Conservation (phyloP, 2,329 filamentous ascomycete genomes). For the Neospermospora avenae region DNA sequence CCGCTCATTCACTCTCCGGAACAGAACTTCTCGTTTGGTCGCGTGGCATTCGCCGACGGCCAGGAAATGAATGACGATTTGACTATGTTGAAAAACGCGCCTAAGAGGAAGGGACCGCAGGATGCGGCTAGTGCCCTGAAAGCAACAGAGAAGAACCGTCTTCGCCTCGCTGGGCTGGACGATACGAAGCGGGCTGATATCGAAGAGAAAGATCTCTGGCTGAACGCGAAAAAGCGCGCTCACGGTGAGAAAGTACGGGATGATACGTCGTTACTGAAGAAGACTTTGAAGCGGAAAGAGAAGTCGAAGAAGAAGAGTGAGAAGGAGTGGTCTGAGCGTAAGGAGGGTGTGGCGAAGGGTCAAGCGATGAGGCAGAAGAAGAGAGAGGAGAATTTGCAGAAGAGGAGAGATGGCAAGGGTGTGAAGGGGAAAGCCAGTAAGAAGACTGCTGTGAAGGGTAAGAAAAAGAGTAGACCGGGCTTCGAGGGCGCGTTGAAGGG, state of each 20-base stretch:
- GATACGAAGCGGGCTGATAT: slow-evolving; percentile 80
- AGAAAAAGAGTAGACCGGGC: slow-evolving; percentile 48
- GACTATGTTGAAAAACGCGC: slow-evolving; percentile 57
- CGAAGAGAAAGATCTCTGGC: slow-evolving; percentile 90
- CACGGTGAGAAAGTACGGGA: slow-evolving; percentile 89
- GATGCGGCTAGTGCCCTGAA: slow-evolving; percentile 85
- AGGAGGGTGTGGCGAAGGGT: slow-evolving; percentile 68
- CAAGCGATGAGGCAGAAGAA: slow-evolving; percentile 80
- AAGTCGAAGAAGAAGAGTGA: slow-evolving; percentile 86
- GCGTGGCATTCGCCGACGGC: slow-evolving; percentile 87
- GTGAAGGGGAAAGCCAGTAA: slow-evolving; percentile 56
- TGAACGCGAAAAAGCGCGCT: slow-evolving; percentile 82
- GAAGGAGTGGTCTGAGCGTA: slow-evolving; percentile 76
- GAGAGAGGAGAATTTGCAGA: slow-evolving; percentile 73
- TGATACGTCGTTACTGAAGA: slow-evolving; percentile 84
- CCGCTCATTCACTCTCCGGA: slow-evolving; percentile 51
- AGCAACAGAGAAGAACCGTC: slow-evolving; percentile 81
- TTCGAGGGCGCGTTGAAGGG: slow-evolving; percentile 52
- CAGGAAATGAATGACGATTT: slow-evolving; percentile 72
- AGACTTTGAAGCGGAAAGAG: slow-evolving; percentile 91
- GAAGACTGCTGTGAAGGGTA: slow-evolving; percentile 49
- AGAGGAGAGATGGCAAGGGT: slow-evolving; percentile 72
- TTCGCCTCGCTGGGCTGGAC: slow-evolving; percentile 71
- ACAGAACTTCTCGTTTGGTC: slow-evolving; percentile 83
- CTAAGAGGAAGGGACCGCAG: slow-evolving; percentile 76